Evolutionary conservation across 1,284 basidiomycete genomes (phyloP), one percentile per base, ranked within the genome.

Genomic region (Leucoagaricus sp.): DNA sequence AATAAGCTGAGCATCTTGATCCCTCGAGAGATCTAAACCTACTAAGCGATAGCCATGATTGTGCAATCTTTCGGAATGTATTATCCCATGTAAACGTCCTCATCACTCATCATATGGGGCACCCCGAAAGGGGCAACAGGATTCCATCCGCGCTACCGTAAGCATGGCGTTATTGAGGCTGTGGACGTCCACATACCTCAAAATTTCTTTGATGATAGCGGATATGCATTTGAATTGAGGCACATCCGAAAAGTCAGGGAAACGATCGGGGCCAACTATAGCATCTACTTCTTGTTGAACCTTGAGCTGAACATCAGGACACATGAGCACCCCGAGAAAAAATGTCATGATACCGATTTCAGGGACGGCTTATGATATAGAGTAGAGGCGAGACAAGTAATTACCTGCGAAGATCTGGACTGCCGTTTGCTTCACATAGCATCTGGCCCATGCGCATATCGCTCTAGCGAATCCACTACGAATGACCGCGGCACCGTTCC

Each of bases 241-340:
- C 9, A 36, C 28, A 46, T 69, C 67, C 1, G 48, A 52, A 31
- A 65, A 63, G 21, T 56, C 57, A 2, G 67, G 67, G 3, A 67
- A 53, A 21, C 64, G 53, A 31, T 57, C 57, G 1, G 8, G 12
- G 3, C 64, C 64, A 53, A 65, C 40, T 0, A 69, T 60, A 1
- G 34, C 13, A 47, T 69, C 67, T 23, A 69, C 47, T 49, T 68
- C 66, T 21, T 41, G 21, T 29, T 69, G 67, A 21, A 63, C 66
- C 45, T 64, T 64, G 15, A 46, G 38, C 58, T 65, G 60, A 47
- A 61, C 53, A 51, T 70, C n/a, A n/a, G n/a, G n/a, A n/a, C n/a
- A n/a, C n/a, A n/a, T n/a, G n/a, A n/a, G n/a, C n/a, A n/a, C n/a
- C n/a, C n/a, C n/a, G n/a, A n/a, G n/a, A n/a, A n/a, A n/a, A n/a